Percentiles rank a stretch among this genome's conserved stretches.
Conservation (phyloP, 2,329 filamentous ascomycete genomes). For the Podosphaera aphanis region DNA sequence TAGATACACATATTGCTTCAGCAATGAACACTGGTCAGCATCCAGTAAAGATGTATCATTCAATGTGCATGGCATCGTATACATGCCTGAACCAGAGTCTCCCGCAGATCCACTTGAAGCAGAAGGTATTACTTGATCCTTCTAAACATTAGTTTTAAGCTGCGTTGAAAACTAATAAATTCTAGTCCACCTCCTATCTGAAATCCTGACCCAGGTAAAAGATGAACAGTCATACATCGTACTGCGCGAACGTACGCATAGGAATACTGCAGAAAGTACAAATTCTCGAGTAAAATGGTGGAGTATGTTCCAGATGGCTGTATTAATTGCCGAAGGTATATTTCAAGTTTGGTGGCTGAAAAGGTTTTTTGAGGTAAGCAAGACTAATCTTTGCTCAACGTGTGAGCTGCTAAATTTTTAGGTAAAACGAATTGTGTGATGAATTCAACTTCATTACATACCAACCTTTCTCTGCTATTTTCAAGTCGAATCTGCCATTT, state of each 20-base stretch:
- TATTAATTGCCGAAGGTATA: slow-evolving; percentile 73
- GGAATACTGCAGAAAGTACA: slow-evolving; percentile 97
- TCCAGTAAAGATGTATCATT: slow-evolving; percentile 96
- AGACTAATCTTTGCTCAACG: slow-evolving; percentile 14
- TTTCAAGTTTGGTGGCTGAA: slow-evolving; percentile 99
- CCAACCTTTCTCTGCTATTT: too few relatives aligned
- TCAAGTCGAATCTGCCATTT: too few relatives aligned
- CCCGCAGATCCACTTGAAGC: slow-evolving; percentile 71
- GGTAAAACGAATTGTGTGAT: slow-evolving; percentile 42
- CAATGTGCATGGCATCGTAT: slow-evolving; percentile 97
- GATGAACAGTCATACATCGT: slow-evolving; percentile 97
- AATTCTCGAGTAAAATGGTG: slow-evolving; percentile 98
- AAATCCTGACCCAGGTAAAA: slow-evolving; percentile 76
- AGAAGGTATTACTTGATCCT: slow-evolving; percentile 38
- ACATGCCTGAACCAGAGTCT: slow-evolving; percentile 71
- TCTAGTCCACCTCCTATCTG: slow-evolving; percentile 57
- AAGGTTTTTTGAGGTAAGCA: slow-evolving; percentile 70
- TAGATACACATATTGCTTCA: slow-evolving; percentile 92
- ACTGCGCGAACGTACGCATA: slow-evolving; percentile 79
- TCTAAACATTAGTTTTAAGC: neutral
- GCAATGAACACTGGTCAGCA: slow-evolving; percentile 93
- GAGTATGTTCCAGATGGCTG: slow-evolving; percentile 85
- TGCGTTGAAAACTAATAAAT: neutral
- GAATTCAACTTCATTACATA: neutral
- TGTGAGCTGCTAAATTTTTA: slow-evolving; percentile 14